Base-by-base conservation (phyloP, 202 grass and related monocot genomes). In the Carex sylvatica region DNA sequence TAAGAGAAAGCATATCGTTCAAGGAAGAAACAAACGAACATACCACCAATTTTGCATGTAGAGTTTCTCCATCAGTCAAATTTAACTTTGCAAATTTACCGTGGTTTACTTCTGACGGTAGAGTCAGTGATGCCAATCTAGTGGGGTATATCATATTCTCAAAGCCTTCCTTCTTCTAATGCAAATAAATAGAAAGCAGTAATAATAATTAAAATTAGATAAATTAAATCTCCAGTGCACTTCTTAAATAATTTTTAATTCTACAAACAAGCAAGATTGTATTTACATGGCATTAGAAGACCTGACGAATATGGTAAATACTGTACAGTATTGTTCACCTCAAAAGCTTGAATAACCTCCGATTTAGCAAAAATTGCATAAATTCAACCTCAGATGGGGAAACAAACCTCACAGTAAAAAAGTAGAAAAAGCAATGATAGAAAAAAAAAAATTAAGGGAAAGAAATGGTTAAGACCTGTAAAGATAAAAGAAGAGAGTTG, bases 1-100 rank as follows among this genome's bases (percentile, higher is more conserved):
- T 28, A 28, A 28, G 28, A 28, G 28, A 28, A 28, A 28, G 28
- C 28, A 28, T 49, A 56, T 44, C 1, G 44, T 35, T 47, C 74
- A 67, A 12, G 4, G 22, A 18, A 47, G n/a, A 1, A 70, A 38
- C 5, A 16, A 76, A 38, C 8, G 20, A 69, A 33, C 49, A 90
- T 98, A 98, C 92, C 92, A 91, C 95, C 80, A 98, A 90, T 84
- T 93, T 98, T 51, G 95, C 84, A 79, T 93, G 90, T 65, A 95
- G 85, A 65, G 47, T 85, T 35, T 85, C 84, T 65, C 95, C 92
- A 88, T 95, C 89, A 55, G 86, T 92, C 20, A 98, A 88, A 38
- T 93, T 82, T 78, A 98, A 85, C 76, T 93, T 93, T 24, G 87
- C 92, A 78, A 92, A 94, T 82, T 69, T 87, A 83, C 75, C 84